phyloP scores from a whole-genome alignment of 805 yeast species.

The Kockiozyma suomiensis region DNA sequence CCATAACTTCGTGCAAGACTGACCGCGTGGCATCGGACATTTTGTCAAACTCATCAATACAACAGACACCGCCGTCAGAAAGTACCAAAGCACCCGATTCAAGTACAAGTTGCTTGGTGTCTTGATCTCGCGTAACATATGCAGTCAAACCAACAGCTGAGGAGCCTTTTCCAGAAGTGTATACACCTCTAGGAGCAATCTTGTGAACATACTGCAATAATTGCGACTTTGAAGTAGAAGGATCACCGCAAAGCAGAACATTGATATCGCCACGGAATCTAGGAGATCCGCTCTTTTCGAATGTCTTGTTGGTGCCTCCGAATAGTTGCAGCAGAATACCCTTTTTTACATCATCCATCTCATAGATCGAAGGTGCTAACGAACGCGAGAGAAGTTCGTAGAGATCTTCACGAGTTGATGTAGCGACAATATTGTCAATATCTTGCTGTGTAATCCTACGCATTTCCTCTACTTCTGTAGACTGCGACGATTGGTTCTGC shows the following conservation, averaged over 20 bases:
- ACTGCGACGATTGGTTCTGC: slow-evolving; percentile 47
- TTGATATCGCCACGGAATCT: slow-evolving; percentile 95
- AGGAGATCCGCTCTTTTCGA: slow-evolving; percentile 78
- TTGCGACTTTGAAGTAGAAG: slow-evolving; percentile 96
- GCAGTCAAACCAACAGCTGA: slow-evolving; percentile 99
- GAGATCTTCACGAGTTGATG: slow-evolving; percentile 70
- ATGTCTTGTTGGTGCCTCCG: slow-evolving; percentile 92
- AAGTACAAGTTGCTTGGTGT: slow-evolving; percentile 87
- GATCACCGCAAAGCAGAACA: slow-evolving; percentile 92
- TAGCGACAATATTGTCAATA: slow-evolving; percentile 60
- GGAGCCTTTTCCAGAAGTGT: slow-evolving; percentile 98
- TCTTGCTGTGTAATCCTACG: slow-evolving; percentile 72
- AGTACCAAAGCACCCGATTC: slow-evolving; percentile 96
- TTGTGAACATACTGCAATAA: slow-evolving; percentile 92
- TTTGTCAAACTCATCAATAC: slow-evolving; percentile 98
- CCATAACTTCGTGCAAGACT: slow-evolving; percentile 98
- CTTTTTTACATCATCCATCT: slow-evolving; percentile 94
- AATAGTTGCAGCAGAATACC: slow-evolving; percentile 90
- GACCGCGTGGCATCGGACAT: slow-evolving; percentile 94
- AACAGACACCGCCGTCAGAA: slow-evolving; percentile 97
- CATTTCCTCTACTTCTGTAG: slow-evolving; percentile 72
- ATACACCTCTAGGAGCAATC: slow-evolving; percentile 96
- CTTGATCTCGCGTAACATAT: slow-evolving; percentile 90
- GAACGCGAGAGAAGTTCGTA: slow-evolving; percentile 87
- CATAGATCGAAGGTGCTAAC: slow-evolving; percentile 95